Conservation (phyloP, 2,329 filamentous ascomycete species). For the Biscogniauxia mediterranea region DNA sequence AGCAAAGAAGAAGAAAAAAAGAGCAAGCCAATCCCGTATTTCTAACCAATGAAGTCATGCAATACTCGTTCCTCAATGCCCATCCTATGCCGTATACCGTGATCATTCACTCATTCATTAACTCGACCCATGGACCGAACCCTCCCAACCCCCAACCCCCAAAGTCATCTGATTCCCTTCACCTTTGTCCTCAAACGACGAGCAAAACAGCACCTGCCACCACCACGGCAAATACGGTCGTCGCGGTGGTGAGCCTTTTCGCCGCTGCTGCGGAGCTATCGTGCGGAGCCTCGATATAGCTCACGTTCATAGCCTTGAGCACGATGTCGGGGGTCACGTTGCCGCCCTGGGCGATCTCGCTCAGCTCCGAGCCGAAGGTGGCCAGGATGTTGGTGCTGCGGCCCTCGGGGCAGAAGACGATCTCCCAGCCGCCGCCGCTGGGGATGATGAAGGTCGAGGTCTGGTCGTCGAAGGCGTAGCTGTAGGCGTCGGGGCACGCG, state of each 20-base stretch:
- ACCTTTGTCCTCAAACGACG: too few species aligned
- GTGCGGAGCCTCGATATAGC: conserved; percentile 33
- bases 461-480: conserved; percentile 64
- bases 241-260: not conserved
- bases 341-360: conserved; percentile 44
- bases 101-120: too few species aligned
- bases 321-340: conserved; percentile 36
- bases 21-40: too few species aligned
- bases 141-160: too few species aligned
- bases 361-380: conserved; percentile 50
- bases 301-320: conserved; percentile 35
- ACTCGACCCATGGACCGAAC: too few species aligned
- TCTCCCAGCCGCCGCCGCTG: conserved; percentile 71
- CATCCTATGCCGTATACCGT: too few species aligned
- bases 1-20: too few species aligned
- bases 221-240: not conserved
- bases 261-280: conserved; percentile 8
- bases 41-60: too few species aligned
- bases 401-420: conserved; percentile 71
- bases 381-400: conserved; percentile 58
- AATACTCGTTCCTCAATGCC: too few species aligned
- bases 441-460: conserved; percentile 62
- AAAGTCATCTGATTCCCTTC: too few species aligned
- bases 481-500: conserved; percentile 83
- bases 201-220: not conserved